A percentile compares a stretch with the other conserved stretches of the same genome.
phyloP scores from a whole-genome alignment of 2,329 filamentous ascomycete species.

The Colletotrichum echinochloae region DNA sequence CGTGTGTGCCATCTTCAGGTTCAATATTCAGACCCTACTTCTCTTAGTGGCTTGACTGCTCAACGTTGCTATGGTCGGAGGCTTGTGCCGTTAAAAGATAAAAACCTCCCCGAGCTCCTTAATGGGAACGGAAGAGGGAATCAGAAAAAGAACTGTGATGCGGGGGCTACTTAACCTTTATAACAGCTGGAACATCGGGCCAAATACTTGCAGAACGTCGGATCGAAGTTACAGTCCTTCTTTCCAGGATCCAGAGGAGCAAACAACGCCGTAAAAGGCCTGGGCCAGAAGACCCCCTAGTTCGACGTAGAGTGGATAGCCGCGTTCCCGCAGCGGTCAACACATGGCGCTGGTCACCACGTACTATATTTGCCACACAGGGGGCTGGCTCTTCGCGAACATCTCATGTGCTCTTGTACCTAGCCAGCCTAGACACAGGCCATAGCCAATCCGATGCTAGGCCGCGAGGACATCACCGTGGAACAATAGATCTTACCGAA shows the following conservation, averaged over 20 bases:
- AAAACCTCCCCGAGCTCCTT: not conserved
- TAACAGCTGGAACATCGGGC: not conserved
- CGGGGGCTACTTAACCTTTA: not conserved
- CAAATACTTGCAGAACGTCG: not conserved
- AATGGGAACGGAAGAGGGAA: no score
- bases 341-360: not conserved
- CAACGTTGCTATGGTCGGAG: not conserved
- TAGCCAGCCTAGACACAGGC: not conserved
- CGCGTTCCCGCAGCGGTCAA: not conserved
- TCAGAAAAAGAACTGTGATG: not conserved
- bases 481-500: not conserved
- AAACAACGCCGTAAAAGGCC: not conserved
- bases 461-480: not conserved
- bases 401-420: not conserved
- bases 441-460: not conserved
- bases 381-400: not conserved
- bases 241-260: not conserved
- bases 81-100: not conserved
- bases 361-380: not conserved
- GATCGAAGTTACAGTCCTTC: conserved; percentile 11
- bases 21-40: not conserved
- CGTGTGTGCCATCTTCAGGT: no score
- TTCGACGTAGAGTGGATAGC: not conserved
- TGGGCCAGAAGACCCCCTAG: not conserved
- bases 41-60: not conserved